Evolutionary conservation across 768 basidiomycete genomes (phyloP).

Genomic region (Tylopilus balloui): DNA sequence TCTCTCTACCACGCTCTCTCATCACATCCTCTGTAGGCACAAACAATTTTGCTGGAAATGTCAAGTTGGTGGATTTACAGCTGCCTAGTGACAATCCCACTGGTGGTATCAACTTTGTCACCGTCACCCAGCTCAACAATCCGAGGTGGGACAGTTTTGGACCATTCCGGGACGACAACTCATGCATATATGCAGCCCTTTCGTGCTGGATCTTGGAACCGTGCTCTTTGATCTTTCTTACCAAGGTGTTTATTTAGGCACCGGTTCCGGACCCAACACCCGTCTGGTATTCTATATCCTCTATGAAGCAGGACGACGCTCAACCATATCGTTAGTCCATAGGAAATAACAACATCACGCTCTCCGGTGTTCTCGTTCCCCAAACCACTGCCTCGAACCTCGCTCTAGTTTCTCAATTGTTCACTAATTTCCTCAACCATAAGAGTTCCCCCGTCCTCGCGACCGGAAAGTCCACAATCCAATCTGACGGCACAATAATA

Average conservation of each 20-base stretch:
- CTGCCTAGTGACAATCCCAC: constrained; percentile 62
- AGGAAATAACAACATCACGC: constrained; percentile 53
- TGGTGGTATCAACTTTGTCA: constrained; percentile 64
- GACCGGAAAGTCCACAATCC: constrained; percentile 53
- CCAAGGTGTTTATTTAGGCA: constrained; percentile 51
- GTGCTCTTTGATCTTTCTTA: constrained; percentile 61
- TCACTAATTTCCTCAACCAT: constrained; percentile 69
- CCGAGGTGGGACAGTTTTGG: constrained; percentile 39
- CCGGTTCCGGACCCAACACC: constrained; percentile 49
- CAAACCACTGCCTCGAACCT: constrained; percentile 47
- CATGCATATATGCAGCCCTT: constrained; percentile 42
- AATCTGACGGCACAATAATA: constrained; percentile 50
- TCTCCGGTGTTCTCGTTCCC: constrained; percentile 52
- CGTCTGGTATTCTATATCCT: constrained; percentile 38
- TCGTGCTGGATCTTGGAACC: constrained; percentile 64
- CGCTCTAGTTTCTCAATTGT: constrained; percentile 52
- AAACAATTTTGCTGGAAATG: constrained; percentile 56
- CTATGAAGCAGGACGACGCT: not conserved
- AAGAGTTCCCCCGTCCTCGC: constrained; percentile 56
- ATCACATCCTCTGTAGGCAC: constrained; percentile 39
- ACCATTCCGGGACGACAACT: not conserved
- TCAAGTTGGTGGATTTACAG: constrained; percentile 52
- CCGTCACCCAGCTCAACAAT: constrained; percentile 53
- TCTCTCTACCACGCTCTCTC: not conserved
- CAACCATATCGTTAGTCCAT: constrained; percentile 35